Conservation (phyloP, 208 protist species). For the Crithidia mellificae region DNA sequence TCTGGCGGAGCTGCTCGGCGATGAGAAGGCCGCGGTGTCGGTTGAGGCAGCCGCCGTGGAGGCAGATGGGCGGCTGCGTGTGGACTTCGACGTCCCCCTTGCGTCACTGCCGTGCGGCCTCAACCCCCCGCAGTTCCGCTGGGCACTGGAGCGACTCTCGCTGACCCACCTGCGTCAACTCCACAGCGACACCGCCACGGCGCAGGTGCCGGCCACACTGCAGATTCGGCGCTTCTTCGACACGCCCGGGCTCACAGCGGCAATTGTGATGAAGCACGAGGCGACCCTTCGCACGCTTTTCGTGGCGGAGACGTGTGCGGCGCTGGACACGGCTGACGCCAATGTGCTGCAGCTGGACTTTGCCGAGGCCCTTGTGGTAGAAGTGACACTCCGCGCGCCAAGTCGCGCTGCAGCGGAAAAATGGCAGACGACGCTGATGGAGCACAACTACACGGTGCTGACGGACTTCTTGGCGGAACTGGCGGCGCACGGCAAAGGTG, state of each 20-base stretch:
- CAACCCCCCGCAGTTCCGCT: conserved; percentile 8
- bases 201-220: conserved; percentile 4
- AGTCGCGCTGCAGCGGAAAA: neutral
- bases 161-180: conserved; percentile 11
- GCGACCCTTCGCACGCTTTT: conserved; percentile 9
- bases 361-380: conserved; percentile 6
- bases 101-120: neutral
- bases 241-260: conserved; percentile 5
- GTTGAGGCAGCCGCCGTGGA: conserved; percentile 4
- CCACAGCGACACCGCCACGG: neutral
- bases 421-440: conserved; percentile 10
- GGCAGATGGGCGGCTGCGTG: conserved; percentile 1
- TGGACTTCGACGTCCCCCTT: conserved; percentile 11
- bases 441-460: conserved; percentile 19
- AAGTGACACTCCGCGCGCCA: conserved; percentile 19
- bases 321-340: conserved; percentile 12
- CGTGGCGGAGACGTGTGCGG: conserved; percentile 16
- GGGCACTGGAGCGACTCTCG: conserved; percentile 3
- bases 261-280: neutral
- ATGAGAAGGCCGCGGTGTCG: neutral
- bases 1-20: neutral
- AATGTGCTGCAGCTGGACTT: conserved; percentile 11
- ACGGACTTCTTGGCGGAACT: conserved; percentile 13
- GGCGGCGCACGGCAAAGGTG: neutral
- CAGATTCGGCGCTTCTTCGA: conserved; percentile 23